phyloP scores from a whole-genome alignment of 345 rosid genomes.

The Psidium friedrichsthalianum region DNA sequence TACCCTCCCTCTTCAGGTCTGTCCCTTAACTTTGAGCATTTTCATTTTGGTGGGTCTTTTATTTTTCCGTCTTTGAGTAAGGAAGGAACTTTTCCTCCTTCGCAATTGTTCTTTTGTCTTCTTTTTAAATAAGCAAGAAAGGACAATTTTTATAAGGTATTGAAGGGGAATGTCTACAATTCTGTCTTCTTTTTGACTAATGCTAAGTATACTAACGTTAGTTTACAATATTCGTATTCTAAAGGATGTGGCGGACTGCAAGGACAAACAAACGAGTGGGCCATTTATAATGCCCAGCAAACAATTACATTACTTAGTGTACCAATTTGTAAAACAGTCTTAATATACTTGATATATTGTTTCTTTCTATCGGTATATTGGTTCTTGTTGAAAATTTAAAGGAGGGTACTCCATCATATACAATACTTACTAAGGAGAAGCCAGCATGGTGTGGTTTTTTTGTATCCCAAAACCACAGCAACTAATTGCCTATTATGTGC shows the following conservation, averaged over 20 bases:
- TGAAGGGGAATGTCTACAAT: neutral
- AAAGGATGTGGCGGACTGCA: neutral
- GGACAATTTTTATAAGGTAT: neutral
- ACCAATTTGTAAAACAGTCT: neutral
- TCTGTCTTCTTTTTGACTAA: neutral
- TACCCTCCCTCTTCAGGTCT: conserved; percentile 91
- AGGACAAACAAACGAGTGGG: neutral
- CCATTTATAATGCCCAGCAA: neutral
- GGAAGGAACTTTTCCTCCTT: neutral
- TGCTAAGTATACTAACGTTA: neutral
- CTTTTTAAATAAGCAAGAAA: neutral
- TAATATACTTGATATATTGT: neutral
- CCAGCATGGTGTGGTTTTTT: neutral
- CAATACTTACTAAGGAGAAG: neutral
- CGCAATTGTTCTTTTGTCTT: neutral
- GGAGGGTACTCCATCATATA: neutral
- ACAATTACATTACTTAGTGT: neutral
- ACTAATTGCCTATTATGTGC: neutral
- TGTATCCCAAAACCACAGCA: neutral
- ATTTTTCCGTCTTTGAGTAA: neutral
- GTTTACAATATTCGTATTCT: neutral
- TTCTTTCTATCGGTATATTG: neutral
- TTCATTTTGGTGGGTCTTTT: neutral
- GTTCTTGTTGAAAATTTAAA: neutral
- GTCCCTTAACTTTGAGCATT: neutral